Percentiles rank a stretch among this genome's conserved stretches.
phyloP scores from a whole-genome alignment of 2,329 filamentous ascomycete species.

The Huntiella moniliformis region DNA sequence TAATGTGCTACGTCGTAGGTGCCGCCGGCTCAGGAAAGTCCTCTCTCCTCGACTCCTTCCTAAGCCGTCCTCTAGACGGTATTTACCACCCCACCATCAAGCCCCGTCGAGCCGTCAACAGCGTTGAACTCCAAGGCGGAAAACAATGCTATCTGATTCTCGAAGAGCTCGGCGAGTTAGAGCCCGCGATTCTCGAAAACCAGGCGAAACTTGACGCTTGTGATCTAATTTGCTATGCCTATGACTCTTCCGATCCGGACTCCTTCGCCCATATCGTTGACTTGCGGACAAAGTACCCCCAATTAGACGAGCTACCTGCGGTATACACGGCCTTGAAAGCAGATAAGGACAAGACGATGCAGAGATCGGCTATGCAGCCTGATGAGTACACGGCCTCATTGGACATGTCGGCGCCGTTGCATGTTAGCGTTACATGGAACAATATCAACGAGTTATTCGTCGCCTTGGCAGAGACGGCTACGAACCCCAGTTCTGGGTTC shows the following conservation, averaged over 20 bases:
- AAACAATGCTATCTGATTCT: slow-evolving; percentile 95
- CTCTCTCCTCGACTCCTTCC: slow-evolving; percentile 72
- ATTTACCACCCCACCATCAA: slow-evolving; percentile 90
- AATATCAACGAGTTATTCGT: slow-evolving; percentile 92
- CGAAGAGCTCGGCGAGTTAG: slow-evolving; percentile 87
- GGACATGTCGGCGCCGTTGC: slow-evolving; percentile 78
- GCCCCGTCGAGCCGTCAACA: slow-evolving; percentile 83
- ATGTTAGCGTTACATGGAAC: slow-evolving; percentile 87
- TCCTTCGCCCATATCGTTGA: slow-evolving; percentile 84
- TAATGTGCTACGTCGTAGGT: slow-evolving; percentile 82
- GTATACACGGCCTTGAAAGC: slow-evolving; percentile 91
- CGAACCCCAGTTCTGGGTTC: slow-evolving; percentile 72
- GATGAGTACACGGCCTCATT: slow-evolving; percentile 74
- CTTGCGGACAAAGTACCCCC: slow-evolving; percentile 58
- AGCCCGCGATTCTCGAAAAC: slow-evolving; percentile 86
- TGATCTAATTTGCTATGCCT: slow-evolving; percentile 85
- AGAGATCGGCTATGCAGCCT: slow-evolving; percentile 74
- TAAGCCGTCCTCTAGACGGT: slow-evolving; percentile 68
- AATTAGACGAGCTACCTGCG: slow-evolving; percentile 73
- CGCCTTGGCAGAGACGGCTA: slow-evolving; percentile 74
- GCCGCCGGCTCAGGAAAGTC: slow-evolving; percentile 79
- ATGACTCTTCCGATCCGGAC: slow-evolving; percentile 92
- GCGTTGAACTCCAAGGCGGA: slow-evolving; percentile 83
- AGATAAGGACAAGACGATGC: slow-evolving; percentile 91
- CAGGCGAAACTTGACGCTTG: slow-evolving; percentile 76